A percentile compares a stretch with the other conserved stretches of the same genome.
Conservation (phyloP, 495 filamentous ascomycete species). For the Schizothecium vesticola region DNA sequence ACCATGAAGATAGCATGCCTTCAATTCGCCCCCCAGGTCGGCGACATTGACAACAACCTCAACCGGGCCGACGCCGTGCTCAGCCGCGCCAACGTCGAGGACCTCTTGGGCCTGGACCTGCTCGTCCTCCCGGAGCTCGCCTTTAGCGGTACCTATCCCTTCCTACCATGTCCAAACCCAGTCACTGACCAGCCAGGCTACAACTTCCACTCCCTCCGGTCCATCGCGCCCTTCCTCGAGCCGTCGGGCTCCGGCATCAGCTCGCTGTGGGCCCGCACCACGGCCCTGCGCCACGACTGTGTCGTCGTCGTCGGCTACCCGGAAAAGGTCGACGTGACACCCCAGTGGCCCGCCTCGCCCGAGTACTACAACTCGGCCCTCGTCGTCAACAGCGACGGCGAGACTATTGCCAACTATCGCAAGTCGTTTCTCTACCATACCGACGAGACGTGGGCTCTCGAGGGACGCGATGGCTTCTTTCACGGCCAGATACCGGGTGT, state of each 20-base stretch:
- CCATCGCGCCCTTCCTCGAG: slow-evolving; percentile 80
- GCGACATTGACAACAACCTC: slow-evolving; percentile 72
- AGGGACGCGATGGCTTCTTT: slow-evolving; percentile 61
- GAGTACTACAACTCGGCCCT: slow-evolving; percentile 80
- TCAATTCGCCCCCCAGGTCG: slow-evolving; percentile 69
- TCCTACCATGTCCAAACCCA: neutral
- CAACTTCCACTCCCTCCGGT: slow-evolving; percentile 74
- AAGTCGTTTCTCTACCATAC: slow-evolving; percentile 86
- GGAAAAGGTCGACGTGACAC: slow-evolving; percentile 54
- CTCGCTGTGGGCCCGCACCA: slow-evolving; percentile 73
- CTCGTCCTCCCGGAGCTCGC: slow-evolving; percentile 84
- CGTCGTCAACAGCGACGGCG: slow-evolving; percentile 64
- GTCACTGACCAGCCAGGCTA: slow-evolving; percentile 55
- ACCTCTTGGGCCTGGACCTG: slow-evolving; percentile 58
- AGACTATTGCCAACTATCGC: slow-evolving; percentile 75
- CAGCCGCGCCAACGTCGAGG: slow-evolving; percentile 41
- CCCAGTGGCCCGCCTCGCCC: slow-evolving; percentile 42
- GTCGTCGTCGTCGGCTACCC: slow-evolving; percentile 88
- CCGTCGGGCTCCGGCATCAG: slow-evolving; percentile 65
- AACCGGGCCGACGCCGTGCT: slow-evolving; percentile 68
- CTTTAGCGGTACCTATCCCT: slow-evolving; percentile 61
- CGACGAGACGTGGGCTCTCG: slow-evolving; percentile 63
- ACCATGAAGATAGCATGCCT: slow-evolving; percentile 32
- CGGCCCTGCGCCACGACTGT: slow-evolving; percentile 66
- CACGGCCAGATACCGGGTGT: slow-evolving; percentile 44